phyloP scores from a whole-genome alignment of 2,329 filamentous ascomycete genomes.

The Purpureocillium takamizusanense region DNA sequence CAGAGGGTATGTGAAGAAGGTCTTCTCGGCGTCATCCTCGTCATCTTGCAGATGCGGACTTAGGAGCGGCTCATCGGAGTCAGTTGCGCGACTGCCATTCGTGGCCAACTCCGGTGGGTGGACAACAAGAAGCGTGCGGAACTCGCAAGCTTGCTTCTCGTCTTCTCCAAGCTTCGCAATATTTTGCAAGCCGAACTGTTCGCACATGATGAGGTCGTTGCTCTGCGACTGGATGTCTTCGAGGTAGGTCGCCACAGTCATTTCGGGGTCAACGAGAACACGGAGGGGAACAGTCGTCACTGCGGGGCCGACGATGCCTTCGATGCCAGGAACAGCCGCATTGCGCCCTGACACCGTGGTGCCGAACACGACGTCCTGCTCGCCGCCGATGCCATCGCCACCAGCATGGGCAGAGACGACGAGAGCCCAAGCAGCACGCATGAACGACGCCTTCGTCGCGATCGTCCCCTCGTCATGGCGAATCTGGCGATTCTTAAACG shows the following conservation, averaged over 20 bases:
- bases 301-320: background rate
- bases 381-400: slow-evolving; percentile 2
- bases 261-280: background rate
- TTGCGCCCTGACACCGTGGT: background rate
- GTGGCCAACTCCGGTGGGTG: background rate
- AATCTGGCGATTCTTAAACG: no score
- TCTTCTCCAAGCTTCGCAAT: background rate
- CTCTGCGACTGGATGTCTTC: background rate
- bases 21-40: background rate
- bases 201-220: background rate
- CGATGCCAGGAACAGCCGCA: background rate
- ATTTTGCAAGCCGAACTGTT: slow-evolving; percentile 1
- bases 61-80: background rate
- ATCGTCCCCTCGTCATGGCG: background rate
- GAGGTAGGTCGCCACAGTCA: background rate
- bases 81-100: background rate
- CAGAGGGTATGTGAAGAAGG: slow-evolving; percentile 1
- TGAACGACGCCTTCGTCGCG: background rate
- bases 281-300: background rate
- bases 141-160: slow-evolving; percentile 1
- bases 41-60: background rate
- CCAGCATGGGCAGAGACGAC: slow-evolving; percentile 7
- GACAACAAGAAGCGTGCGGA: slow-evolving; percentile 1
- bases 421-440: slow-evolving; percentile 7
- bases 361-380: slow-evolving; percentile 3